These are phyloP conservation scores for Priceomyces melissophilus DNA, from an alignment of 805 yeast genomes.

Conservation along the genomic window DNA sequence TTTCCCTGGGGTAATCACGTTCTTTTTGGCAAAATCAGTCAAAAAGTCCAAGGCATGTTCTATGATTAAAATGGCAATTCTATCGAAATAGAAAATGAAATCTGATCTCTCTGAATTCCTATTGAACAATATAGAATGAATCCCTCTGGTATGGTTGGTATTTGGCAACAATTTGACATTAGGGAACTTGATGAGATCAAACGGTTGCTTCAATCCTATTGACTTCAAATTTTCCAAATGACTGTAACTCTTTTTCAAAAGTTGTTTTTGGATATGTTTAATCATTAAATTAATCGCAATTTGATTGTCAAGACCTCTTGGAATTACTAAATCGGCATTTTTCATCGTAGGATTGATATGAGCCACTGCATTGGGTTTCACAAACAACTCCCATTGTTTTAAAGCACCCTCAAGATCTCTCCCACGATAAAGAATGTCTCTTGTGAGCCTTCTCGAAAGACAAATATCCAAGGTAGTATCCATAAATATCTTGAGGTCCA, in stretches of 20 bases:
- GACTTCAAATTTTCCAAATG: slow-evolving; percentile 64
- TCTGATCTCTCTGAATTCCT: slow-evolving; percentile 59
- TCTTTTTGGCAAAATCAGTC: slow-evolving; percentile 30
- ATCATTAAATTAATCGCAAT: slow-evolving; percentile 80
- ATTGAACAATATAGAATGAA: slow-evolving; percentile 67
- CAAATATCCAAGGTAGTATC: slow-evolving; percentile 94
- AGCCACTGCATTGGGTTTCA: slow-evolving; percentile 85
- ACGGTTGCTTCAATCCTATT: slow-evolving; percentile 46
- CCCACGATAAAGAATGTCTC: slow-evolving; percentile 86
- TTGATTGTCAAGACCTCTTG: slow-evolving; percentile 79
- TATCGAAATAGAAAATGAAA: slow-evolving; percentile 81
- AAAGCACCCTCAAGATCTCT: slow-evolving; percentile 80
- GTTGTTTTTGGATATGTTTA: slow-evolving; percentile 71
- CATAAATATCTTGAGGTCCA: slow-evolving; percentile 86
- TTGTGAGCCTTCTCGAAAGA: slow-evolving; percentile 77
- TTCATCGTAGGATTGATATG: slow-evolving; percentile 73
- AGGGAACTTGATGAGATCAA: slow-evolving; percentile 23
- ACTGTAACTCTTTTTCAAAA: slow-evolving; percentile 57
- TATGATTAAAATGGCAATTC: slow-evolving; percentile 71
- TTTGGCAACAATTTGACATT: slow-evolving; percentile 39
- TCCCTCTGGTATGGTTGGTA: slow-evolving; percentile 67
- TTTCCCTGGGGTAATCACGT: slow-evolving; percentile 25
- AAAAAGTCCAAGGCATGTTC: slow-evolving; percentile 63
- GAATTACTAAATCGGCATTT: slow-evolving; percentile 84
- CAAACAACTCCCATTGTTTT: slow-evolving; percentile 86